These are phyloP conservation scores for Oryza meyeriana DNA, from an alignment of 176 grass and related monocot genomes.

Conservation along the genomic window DNA sequence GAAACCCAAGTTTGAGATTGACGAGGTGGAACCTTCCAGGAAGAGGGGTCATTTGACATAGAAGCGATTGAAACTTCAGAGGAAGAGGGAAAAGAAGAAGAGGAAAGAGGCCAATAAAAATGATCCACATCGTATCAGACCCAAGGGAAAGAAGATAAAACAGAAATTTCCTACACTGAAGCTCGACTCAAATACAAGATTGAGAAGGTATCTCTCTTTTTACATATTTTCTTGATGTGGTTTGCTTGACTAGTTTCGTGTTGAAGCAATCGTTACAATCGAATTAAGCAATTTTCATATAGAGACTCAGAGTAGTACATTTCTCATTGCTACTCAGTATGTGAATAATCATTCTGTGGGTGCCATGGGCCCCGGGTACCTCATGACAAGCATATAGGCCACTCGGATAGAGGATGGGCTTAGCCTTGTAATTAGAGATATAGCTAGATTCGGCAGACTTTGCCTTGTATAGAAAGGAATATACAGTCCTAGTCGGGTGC, in stretches of 20 bases:
- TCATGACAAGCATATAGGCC: too few species aligned
- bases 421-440: too few species aligned
- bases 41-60: slow-evolving; percentile 70
- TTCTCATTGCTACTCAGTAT: slow-evolving; percentile 14
- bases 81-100: slow-evolving; percentile 74
- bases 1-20: slow-evolving; percentile 78
- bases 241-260: slow-evolving; percentile 7
- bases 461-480: too few species aligned
- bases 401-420: too few species aligned
- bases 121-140: slow-evolving; percentile 70
- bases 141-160: slow-evolving; percentile 82
- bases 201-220: slow-evolving; percentile 59
- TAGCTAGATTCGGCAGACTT: too few species aligned
- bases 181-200: slow-evolving; percentile 87
- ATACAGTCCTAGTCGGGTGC: too few species aligned
- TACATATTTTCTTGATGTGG: background rate
- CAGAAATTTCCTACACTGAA: slow-evolving; percentile 74
- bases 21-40: slow-evolving; percentile 69
- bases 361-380: too few species aligned
- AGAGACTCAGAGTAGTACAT: background rate
- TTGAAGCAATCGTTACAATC: slow-evolving; percentile 5
- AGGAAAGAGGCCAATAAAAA: slow-evolving; percentile 82
- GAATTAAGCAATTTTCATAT: background rate
- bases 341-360: background rate
- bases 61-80: slow-evolving; percentile 73